Conservation (phyloP, 176 grass and related monocot species). For the Raddia distichophylla region DNA sequence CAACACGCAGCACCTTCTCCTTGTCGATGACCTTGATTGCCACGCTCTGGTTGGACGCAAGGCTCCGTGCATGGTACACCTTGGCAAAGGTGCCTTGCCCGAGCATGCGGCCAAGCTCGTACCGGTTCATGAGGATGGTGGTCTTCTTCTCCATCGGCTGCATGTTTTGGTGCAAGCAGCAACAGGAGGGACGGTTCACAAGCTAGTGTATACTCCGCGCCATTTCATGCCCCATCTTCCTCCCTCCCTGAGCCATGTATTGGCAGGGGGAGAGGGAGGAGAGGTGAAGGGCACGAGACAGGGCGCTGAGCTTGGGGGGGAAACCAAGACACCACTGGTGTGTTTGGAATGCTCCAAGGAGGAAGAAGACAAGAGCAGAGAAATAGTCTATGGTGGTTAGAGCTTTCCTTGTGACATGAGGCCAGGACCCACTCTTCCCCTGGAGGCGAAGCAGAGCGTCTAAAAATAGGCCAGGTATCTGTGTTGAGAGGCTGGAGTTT, state of each 20-base stretch:
- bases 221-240: conserved; percentile 49
- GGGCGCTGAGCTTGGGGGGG: conserved; percentile 30
- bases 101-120: conserved; percentile 72
- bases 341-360: conserved; percentile 38
- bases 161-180: conserved; percentile 7
- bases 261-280: conserved; percentile 48
- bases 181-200: conserved; percentile 21
- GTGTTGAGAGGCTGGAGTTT: conserved; percentile 36
- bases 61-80: conserved; percentile 78
- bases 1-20: conserved; percentile 81
- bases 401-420: conserved; percentile 44
- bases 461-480: conserved; percentile 38
- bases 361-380: conserved; percentile 29
- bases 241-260: conserved; percentile 41
- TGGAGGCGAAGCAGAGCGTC: conserved; percentile 10
- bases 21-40: conserved; percentile 90
- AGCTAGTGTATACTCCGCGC: conserved; percentile 44
- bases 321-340: conserved; percentile 31
- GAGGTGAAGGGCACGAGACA: conserved; percentile 59
- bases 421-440: conserved; percentile 36
- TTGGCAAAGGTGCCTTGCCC: conserved; percentile 90
- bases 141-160: conserved; percentile 74
- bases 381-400: conserved; percentile 37
- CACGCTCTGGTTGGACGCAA: conserved; percentile 63
- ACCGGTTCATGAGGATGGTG: conserved; percentile 81